Base-by-base conservation (phyloP, 345 rosid genomes). In the Sapria himalayana region DNA sequence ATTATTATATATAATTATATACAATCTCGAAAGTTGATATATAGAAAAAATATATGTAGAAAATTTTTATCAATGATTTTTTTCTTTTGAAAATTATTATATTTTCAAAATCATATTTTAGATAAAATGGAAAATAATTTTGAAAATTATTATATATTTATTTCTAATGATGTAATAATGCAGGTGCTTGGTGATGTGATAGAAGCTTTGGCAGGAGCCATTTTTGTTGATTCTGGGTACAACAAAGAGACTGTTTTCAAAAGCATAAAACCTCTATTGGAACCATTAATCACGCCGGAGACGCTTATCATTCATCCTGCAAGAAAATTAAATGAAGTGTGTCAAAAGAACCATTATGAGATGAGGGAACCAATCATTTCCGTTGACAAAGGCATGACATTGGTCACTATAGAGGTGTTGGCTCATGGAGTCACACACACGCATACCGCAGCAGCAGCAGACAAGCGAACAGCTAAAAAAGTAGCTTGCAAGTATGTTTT, bases 161-260 rank as follows among this genome's bases (percentile, higher is more conserved):
- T n/a, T n/a, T n/a, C n/a, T n/a, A n/a, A n/a, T n/a, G n/a, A n/a
- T n/a, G n/a, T n/a, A n/a, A n/a, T n/a, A n/a, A n/a, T n/a, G n/a
- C 59, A 89, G 98, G 93, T 71, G 15, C 84, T 89, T 10, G 98
- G 86, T 46, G 95, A 89, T 53, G 56, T 89, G 2, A 67, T 89
- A 1, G 95, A 89, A 52, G 79, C 98, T 3, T 45, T 89, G 27
- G 93, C 84, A 0, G 98, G 98, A 3, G 98, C 98, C 2, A 82
- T 89, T 37, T 41, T 63, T 17, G 77, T 82, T 18, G 98, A 89
- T 59, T 82, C 95, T 0, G 84, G 76, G 20, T 69, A 62, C 65
- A 25, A 70, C 46, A 89, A 66, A 49, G 71, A 67, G 22, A 38
- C 11, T 3, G 93, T 76, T 19, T 76, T 70, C 46, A 41, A 43